Conservation (phyloP, 192 early-diverging fungal genomes). For the Allomyces javanicus region DNA sequence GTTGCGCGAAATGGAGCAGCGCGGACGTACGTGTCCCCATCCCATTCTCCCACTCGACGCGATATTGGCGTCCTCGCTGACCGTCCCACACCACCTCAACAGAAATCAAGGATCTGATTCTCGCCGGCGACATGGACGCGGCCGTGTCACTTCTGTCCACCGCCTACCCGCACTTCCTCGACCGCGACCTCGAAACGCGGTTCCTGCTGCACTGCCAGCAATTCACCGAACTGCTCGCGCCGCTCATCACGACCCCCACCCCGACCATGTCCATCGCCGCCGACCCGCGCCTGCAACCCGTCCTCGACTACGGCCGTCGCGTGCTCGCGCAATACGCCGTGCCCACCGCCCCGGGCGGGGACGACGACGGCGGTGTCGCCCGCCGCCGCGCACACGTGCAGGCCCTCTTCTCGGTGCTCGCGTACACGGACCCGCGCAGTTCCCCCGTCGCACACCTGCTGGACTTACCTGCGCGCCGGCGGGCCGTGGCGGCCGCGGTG, state of each 20-base stretch:
- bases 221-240: not conserved
- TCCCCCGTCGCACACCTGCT: constrained; percentile 28
- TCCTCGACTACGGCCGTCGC: constrained; percentile 1
- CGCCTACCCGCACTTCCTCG: not conserved
- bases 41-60: too few relatives aligned
- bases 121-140: not conserved
- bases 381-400: constrained; percentile 8
- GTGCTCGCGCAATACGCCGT: not conserved
- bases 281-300: not conserved
- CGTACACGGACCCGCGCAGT: constrained; percentile 37
- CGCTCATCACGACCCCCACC: not conserved
- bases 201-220: not conserved
- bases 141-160: not conserved
- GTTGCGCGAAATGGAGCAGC: not conserved
- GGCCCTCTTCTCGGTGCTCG: constrained; percentile 49
- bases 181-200: not conserved
- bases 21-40: not conserved
- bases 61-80: too few relatives aligned
- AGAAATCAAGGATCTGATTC: not conserved
- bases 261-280: not conserved
- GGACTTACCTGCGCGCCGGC: constrained; percentile 22
- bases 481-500: constrained; percentile 38
- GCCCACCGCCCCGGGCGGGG: not conserved
- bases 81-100: not conserved
- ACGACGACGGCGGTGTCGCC: not conserved